Conservation (phyloP, 352 stramenopile species). For the Phytophthora brassicae region DNA sequence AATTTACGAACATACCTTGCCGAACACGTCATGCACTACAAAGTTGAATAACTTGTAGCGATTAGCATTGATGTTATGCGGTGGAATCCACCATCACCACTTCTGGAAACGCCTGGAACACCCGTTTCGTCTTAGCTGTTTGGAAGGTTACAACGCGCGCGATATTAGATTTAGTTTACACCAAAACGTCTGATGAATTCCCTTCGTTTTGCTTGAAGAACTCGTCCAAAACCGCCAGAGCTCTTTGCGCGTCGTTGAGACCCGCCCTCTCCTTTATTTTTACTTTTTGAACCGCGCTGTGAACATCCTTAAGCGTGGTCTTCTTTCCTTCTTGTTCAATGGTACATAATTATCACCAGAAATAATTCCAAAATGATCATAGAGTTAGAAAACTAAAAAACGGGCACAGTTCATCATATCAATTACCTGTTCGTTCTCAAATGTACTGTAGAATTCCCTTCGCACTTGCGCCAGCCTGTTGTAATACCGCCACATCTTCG, state of each 20-base stretch:
- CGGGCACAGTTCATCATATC: no score
- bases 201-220: background rate
- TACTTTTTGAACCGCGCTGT: slow-evolving; percentile 12
- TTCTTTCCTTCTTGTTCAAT: slow-evolving; percentile 3
- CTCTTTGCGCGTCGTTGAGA: background rate
- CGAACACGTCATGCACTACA: slow-evolving; percentile 10
- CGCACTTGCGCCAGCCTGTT: slow-evolving; percentile 1
- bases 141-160: slow-evolving; percentile 4
- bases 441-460: slow-evolving; percentile 3
- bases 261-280: background rate
- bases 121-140: slow-evolving; percentile 1
- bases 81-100: slow-evolving; percentile 13
- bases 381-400: background rate
- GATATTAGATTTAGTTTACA: background rate
- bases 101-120: slow-evolving; percentile 10
- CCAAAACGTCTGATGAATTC: background rate
- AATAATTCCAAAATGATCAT: background rate
- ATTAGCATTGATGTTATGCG: slow-evolving; percentile 16
- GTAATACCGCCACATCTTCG: background rate
- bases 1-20: background rate
- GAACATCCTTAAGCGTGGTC: slow-evolving; percentile 3
- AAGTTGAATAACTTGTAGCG: slow-evolving; percentile 22
- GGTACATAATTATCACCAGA: background rate
- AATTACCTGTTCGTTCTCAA: background rate
- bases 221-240: slow-evolving; percentile 3